These are phyloP conservation scores for Jackrogersella multiformis DNA, from an alignment of 495 filamentous ascomycete species.

Conservation along the genomic window DNA sequence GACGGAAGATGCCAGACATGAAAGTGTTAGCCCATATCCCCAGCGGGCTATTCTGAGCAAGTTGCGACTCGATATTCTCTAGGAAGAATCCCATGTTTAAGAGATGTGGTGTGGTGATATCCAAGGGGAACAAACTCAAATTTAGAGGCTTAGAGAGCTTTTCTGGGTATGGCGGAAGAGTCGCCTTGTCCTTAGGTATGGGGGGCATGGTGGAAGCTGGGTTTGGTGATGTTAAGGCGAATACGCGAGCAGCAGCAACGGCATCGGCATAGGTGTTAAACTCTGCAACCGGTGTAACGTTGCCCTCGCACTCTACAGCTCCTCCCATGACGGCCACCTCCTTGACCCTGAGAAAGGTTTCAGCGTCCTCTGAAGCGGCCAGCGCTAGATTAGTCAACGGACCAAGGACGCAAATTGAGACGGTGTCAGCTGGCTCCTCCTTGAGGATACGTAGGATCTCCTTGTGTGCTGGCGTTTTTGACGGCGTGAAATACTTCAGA, in stretches of 20 bases:
- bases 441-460: slow-evolving; percentile 86
- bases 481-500: slow-evolving; percentile 73
- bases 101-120: slow-evolving; percentile 82
- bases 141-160: slow-evolving; percentile 72
- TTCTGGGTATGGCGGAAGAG: slow-evolving; percentile 71
- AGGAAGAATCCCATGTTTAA: slow-evolving; percentile 69
- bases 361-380: slow-evolving; percentile 83
- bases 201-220: slow-evolving; percentile 77
- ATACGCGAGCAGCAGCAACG: slow-evolving; percentile 85
- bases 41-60: slow-evolving; percentile 72
- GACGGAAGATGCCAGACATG: slow-evolving; percentile 76
- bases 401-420: slow-evolving; percentile 89
- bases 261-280: slow-evolving; percentile 88
- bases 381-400: slow-evolving; percentile 91
- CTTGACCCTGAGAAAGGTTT: slow-evolving; percentile 86
- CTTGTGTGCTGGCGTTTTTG: slow-evolving; percentile 72
- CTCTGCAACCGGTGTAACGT: slow-evolving; percentile 80
- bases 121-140: slow-evolving; percentile 83
- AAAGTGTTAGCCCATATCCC: slow-evolving; percentile 85
- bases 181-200: slow-evolving; percentile 48
- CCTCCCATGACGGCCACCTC: slow-evolving; percentile 98
- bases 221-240: slow-evolving; percentile 83
- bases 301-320: slow-evolving; percentile 79
- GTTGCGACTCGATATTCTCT: slow-evolving; percentile 58
- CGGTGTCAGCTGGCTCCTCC: slow-evolving; percentile 79